These are phyloP conservation scores for Diaporthe citrichinensis DNA, from an alignment of 2,329 filamentous ascomycete genomes.

Conservation along the genomic window DNA sequence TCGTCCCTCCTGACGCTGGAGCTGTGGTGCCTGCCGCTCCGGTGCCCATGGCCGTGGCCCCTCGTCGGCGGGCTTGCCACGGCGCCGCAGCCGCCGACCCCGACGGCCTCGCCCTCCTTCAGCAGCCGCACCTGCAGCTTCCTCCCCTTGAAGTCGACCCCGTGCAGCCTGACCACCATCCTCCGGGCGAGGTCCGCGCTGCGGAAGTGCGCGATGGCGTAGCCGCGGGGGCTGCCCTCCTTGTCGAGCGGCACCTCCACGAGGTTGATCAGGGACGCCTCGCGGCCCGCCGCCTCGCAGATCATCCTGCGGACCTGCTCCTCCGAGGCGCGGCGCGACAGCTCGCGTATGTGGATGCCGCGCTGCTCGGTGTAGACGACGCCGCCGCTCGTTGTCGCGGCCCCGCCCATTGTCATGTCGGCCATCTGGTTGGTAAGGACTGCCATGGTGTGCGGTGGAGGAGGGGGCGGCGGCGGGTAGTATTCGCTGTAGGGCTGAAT, in stretches of 20 bases:
- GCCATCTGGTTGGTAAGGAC: conserved; percentile 32
- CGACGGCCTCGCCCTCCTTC: conserved; percentile 40
- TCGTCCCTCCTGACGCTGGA: conserved; percentile 36
- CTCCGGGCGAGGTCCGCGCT: conserved; percentile 36
- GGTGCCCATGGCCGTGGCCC: conserved; percentile 3
- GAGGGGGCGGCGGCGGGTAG: conserved; percentile 15
- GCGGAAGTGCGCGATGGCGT: conserved; percentile 37
- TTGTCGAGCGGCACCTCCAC: conserved; percentile 35
- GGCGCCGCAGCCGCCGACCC: neutral
- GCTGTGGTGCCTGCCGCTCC: conserved; percentile 28
- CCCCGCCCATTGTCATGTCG: neutral
- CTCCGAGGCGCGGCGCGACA: conserved; percentile 37
- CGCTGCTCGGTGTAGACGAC: conserved; percentile 41
- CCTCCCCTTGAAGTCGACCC: conserved; percentile 39
- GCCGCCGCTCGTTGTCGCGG: neutral
- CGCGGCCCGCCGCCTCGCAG: conserved; percentile 35
- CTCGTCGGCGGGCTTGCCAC: conserved; percentile 2
- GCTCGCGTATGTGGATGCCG: conserved; percentile 40
- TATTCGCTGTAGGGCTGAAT: conserved; percentile 35
- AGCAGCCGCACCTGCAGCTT: conserved; percentile 40
- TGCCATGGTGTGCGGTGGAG: conserved; percentile 8
- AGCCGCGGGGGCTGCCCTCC: conserved; percentile 37
- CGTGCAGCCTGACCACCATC: conserved; percentile 36
- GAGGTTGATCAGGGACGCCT: conserved; percentile 34
- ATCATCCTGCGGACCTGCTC: conserved; percentile 41